phyloP scores from a whole-genome alignment of 352 stramenopile genomes.

The Pythium brassicae region DNA sequence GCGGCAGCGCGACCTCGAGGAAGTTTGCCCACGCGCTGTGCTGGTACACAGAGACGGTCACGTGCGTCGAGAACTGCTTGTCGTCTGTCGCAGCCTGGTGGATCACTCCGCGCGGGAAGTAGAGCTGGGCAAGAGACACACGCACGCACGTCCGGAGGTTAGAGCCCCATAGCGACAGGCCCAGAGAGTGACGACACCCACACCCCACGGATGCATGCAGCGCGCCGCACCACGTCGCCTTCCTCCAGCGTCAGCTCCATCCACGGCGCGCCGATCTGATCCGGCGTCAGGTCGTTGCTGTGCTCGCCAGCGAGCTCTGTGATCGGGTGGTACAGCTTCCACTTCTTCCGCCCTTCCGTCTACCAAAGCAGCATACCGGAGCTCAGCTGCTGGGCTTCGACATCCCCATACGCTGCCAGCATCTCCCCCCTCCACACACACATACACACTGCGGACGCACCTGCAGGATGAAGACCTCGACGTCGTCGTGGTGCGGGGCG shows the following conservation, averaged over 20 bases:
- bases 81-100: conserved; percentile 78
- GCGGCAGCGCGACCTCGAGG: conserved; percentile 71
- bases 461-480: conserved; percentile 83
- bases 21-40: conserved; percentile 88
- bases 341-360: conserved; percentile 84
- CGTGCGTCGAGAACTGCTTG: conserved; percentile 78
- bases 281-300: conserved; percentile 60
- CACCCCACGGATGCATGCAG: not conserved
- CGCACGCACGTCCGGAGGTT: no score
- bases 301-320: conserved; percentile 73
- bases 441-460: conserved; percentile 2
- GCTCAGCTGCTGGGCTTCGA: no score
- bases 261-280: conserved; percentile 71
- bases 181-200: not conserved
- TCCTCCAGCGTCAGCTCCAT: conserved; percentile 83
- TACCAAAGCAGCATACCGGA: conserved; percentile 18
- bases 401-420: no score
- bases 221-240: conserved; percentile 63
- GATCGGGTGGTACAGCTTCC: conserved; percentile 81
- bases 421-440: no score
- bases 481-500: conserved; percentile 82
- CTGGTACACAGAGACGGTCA: conserved; percentile 87
- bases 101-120: conserved; percentile 79
- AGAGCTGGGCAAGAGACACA: conserved; percentile 43
- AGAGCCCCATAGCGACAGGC: not conserved